Base-by-base conservation (phyloP, 176 grass and related monocot species). In the Carex cristatella region DNA sequence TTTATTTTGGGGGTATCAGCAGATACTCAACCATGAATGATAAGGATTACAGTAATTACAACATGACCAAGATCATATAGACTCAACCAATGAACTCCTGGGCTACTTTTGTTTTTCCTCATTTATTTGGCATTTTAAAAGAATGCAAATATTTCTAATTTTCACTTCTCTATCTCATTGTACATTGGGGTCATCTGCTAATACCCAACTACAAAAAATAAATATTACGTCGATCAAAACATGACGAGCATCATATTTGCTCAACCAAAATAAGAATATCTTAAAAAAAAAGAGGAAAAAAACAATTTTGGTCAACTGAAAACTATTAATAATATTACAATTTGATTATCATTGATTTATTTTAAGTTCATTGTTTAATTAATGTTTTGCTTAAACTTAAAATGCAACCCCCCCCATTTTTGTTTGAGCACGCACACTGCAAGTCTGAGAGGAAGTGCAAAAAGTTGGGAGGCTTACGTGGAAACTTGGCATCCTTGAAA, bases 401-500 rank as follows among this genome's bases (percentile, higher is more conserved):
- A 37, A 69, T 35, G 32, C 31, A 38, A 11, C 32, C 5, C 4
- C 13, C 27, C 27, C 16, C 9, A 1, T 12, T 30, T 65, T 31
- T 16, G 66, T 69, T 13, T 40, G 61, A 27, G 61, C 8, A 8
- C 7, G 5, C 31, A 33, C 3, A 5, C 65, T 8, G 67, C 46
- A 77, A 54, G 73, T 56, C 28, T 77, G 49, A 54, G 18, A 54
- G 49, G 46, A 73, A 73, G 30, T 51, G 49, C 19, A 30, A 13
- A 28, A 49, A 55, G 19, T 55, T 32, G 73, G 13, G 73, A 53
- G 51, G 12, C 83, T 77, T 97, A 97, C 94, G 84, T 66, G 35
- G 61, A 90, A 88, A 84, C 69, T 59, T 48, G 56, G 83, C 85
- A 89, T 92, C 89, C 63, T 87, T 94, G 67, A 85, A 51, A 85